Evolutionary conservation across 2,329 filamentous ascomycete species (phyloP).

Genomic region (Eurotiales sp.): DNA sequence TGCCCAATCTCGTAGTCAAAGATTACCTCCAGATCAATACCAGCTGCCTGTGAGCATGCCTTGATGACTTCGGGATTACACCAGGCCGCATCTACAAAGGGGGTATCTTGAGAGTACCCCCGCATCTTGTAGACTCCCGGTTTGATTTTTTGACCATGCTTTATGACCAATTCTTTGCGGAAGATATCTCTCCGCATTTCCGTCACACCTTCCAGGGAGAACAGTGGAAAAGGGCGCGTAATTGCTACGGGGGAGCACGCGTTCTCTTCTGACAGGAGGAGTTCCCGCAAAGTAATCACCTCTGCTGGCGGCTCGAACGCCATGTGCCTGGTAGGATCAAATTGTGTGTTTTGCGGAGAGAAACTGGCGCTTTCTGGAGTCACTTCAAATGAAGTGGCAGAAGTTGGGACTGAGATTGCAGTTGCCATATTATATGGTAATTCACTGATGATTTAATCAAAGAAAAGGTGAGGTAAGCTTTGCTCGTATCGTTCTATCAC

Average conservation of each 20-base stretch:
- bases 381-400: too few species aligned
- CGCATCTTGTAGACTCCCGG: conserved; percentile 26
- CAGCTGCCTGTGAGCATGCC: conserved; percentile 20
- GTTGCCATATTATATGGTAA: too few species aligned
- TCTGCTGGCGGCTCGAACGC: background rate
- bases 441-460: too few species aligned
- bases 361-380: too few species aligned
- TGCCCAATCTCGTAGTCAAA: conserved; percentile 24
- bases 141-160: conserved; percentile 27
- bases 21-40: conserved; percentile 22
- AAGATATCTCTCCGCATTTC: conserved; percentile 17
- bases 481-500: too few species aligned
- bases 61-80: conserved; percentile 19
- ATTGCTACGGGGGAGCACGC: conserved; percentile 17
- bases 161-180: conserved; percentile 24
- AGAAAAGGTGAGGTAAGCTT: too few species aligned
- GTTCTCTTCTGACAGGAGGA: background rate
- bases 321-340: conserved; percentile 1
- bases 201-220: conserved; percentile 15
- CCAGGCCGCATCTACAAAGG: conserved; percentile 31
- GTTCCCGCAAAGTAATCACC: background rate
- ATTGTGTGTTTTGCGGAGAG: too few species aligned
- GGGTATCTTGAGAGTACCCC: conserved; percentile 29
- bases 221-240: conserved; percentile 30
- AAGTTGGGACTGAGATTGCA: too few species aligned